A percentile compares a stretch with the other conserved stretches of the same genome.
Evolutionary conservation across 768 basidiomycete genomes (phyloP).

Genomic region (Tylopilus plumbeoviolaceoides): DNA sequence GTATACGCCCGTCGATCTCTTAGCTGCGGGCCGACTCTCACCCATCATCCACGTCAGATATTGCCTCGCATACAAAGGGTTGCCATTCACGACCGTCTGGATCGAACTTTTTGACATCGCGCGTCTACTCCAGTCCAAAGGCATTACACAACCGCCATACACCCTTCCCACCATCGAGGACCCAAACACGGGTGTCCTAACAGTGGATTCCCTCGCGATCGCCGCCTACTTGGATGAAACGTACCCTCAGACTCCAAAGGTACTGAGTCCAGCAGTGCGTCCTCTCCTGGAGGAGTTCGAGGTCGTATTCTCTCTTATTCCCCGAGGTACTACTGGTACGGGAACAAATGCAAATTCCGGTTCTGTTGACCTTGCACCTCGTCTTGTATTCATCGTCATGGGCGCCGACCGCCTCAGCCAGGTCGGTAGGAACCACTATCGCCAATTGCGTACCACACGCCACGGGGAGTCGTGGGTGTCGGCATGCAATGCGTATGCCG

Average conservation of each 20-base stretch:
- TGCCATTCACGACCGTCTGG: slow-evolving; percentile 15
- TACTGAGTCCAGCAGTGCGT: slow-evolving; percentile 35
- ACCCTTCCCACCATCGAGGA: slow-evolving; percentile 52
- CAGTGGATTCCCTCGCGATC: slow-evolving; percentile 45
- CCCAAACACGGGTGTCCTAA: slow-evolving; percentile 32
- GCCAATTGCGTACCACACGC: slow-evolving; percentile 29
- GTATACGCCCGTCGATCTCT: neutral
- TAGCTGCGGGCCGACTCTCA: too few species aligned
- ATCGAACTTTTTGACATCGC: slow-evolving; percentile 44
- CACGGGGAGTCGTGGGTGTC: slow-evolving; percentile 39
- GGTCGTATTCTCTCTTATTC: slow-evolving; percentile 7
- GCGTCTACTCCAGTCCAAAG: slow-evolving; percentile 22
- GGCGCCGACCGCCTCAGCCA: slow-evolving; percentile 28
- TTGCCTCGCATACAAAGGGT: slow-evolving; percentile 13
- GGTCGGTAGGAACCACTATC: slow-evolving; percentile 37
- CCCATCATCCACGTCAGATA: slow-evolving; percentile 3
- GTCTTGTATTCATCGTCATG: slow-evolving; percentile 21
- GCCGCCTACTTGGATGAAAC: slow-evolving; percentile 37
- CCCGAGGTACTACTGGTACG: neutral
- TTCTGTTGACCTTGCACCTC: neutral
- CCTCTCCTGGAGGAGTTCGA: slow-evolving; percentile 34
- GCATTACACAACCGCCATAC: slow-evolving; percentile 27
- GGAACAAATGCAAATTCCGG: neutral
- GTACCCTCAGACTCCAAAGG: slow-evolving; percentile 40
- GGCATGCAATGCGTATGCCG: slow-evolving; percentile 18